A percentile compares a stretch with the other conserved stretches of the same genome.
Evolutionary conservation across 257 asterid species (phyloP).

Genomic region (Solanum habrochaites): DNA sequence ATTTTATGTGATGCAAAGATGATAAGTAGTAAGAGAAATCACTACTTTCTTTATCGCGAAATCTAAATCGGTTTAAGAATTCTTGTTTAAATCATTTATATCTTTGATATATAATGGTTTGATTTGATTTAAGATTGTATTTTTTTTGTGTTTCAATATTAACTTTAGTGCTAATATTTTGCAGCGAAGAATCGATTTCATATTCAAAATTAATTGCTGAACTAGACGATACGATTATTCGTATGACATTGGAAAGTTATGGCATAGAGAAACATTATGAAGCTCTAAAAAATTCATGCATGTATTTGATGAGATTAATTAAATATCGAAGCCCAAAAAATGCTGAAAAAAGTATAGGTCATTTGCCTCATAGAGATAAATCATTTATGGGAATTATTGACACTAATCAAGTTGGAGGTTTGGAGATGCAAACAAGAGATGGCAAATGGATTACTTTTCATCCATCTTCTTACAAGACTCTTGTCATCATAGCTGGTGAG

Average conservation of each 20-base stretch:
- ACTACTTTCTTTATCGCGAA: background rate
- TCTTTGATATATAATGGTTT: background rate
- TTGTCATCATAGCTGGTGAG: slow-evolving; percentile 33
- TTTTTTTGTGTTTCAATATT: background rate
- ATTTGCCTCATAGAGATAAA: slow-evolving; percentile 35
- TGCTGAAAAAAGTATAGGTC: slow-evolving; percentile 8
- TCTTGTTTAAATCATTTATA: background rate
- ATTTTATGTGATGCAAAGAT: background rate
- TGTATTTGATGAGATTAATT: slow-evolving; percentile 20
- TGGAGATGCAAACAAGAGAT: slow-evolving; percentile 31
- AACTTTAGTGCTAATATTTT: background rate
- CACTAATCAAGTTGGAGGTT: slow-evolving; percentile 23
- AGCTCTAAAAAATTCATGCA: slow-evolving; percentile 2
- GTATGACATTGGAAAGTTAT: slow-evolving; percentile 30
- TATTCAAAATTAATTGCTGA: slow-evolving; percentile 13
- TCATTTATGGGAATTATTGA: slow-evolving; percentile 23
- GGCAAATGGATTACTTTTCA: slow-evolving; percentile 30
- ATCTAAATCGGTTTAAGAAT: background rate
- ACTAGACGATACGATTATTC: slow-evolving; percentile 10
- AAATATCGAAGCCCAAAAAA: slow-evolving; percentile 16
- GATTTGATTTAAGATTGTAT: background rate
- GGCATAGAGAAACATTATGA: slow-evolving; percentile 22
- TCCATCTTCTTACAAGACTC: slow-evolving; percentile 12
- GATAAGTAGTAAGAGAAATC: background rate
- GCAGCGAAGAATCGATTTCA: slow-evolving; percentile 19